Conservation (phyloP, 257 asterid genomes). For the Ophiorrhiza pumila region DNA sequence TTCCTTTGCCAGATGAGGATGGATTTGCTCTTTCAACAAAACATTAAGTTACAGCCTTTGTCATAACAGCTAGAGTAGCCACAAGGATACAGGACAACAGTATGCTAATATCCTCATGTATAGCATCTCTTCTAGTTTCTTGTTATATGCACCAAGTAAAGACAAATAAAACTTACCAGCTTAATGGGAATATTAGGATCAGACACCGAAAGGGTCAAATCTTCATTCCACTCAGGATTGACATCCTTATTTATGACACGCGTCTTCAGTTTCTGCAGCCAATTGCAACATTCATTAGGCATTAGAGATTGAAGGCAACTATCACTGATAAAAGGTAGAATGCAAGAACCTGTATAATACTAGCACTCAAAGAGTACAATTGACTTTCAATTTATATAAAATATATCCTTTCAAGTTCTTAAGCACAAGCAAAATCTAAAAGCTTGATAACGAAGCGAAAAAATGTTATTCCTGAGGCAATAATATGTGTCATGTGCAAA, state of each 20-base stretch:
- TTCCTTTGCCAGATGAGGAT: not conserved
- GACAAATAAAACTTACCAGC: conserved; percentile 42
- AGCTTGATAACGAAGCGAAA: not conserved
- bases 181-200: conserved; percentile 44
- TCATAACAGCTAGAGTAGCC: not conserved
- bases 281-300: not conserved
- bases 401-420: not conserved
- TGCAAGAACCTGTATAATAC: not conserved
- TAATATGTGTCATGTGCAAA: not conserved
- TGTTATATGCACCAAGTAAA: not conserved
- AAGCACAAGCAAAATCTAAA: not conserved
- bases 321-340: not conserved
- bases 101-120: not conserved
- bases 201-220: conserved; percentile 65
- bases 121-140: not conserved
- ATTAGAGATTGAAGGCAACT: conserved; percentile 6
- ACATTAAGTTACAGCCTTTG: not conserved
- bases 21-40: not conserved
- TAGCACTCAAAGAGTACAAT: not conserved
- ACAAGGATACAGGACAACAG: not conserved
- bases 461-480: not conserved
- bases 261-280: conserved; percentile 71
- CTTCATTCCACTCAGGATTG: conserved; percentile 93
- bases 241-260: conserved; percentile 72
- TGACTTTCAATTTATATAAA: not conserved